These are phyloP conservation scores for Guyanaporus albipodus DNA, from an alignment of 768 basidiomycete genomes.

Conservation along the genomic window DNA sequence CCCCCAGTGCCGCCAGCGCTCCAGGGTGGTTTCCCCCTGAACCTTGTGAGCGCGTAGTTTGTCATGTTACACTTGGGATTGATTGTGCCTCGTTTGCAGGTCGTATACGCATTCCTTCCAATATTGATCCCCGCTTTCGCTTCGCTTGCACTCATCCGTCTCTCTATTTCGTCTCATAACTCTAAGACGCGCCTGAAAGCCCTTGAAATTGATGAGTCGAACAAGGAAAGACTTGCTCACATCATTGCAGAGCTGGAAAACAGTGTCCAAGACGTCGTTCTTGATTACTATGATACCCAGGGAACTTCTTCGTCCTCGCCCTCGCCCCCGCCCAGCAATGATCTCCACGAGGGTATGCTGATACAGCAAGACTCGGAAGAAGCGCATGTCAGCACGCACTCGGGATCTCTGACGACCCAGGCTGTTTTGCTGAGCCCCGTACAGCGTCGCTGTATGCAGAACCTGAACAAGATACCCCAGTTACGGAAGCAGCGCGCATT, in stretches of 20 bases:
- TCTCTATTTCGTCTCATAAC: constrained; percentile 52
- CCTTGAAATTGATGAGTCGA: constrained; percentile 54
- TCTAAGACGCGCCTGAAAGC: constrained; percentile 64
- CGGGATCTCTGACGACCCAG: constrained; percentile 26
- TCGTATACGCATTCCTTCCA: constrained; percentile 55
- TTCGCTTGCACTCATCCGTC: constrained; percentile 49
- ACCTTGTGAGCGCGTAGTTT: constrained; percentile 48
- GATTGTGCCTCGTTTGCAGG: constrained; percentile 31
- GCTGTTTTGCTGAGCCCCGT: constrained; percentile 50
- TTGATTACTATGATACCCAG: constrained; percentile 48
- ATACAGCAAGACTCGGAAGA: neutral
- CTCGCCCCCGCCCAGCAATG: constrained; percentile 4
- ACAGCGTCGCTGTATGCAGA: constrained; percentile 54
- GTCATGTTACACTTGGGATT: neutral
- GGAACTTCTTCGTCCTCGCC: constrained; percentile 17
- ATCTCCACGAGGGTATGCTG: neutral
- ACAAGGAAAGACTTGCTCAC: constrained; percentile 49
- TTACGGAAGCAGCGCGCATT: constrained; percentile 69
- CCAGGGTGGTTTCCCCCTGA: constrained; percentile 62
- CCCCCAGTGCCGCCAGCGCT: constrained; percentile 57
- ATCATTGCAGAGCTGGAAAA: constrained; percentile 56
- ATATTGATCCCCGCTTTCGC: constrained; percentile 60
- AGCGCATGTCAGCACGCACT: neutral
- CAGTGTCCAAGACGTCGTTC: constrained; percentile 57
- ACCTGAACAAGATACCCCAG: constrained; percentile 63